These are phyloP conservation scores for Tetracladium marchalianum DNA, from an alignment of 495 filamentous ascomycete species.

Conservation along the genomic window DNA sequence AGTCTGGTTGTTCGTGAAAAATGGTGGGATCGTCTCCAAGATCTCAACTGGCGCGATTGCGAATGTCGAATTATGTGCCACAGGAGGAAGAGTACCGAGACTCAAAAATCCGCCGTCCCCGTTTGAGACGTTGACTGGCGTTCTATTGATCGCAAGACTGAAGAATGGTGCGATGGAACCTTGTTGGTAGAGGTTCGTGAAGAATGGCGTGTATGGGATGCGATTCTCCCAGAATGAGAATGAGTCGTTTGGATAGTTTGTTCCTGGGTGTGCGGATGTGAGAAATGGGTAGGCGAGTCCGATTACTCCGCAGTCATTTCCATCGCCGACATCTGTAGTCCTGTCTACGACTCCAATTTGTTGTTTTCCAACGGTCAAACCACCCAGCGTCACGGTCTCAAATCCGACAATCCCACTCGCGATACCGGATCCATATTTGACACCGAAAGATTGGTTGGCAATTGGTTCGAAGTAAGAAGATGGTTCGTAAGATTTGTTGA, in stretches of 20 bases:
- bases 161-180: constrained; percentile 45
- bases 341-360: constrained; percentile 40
- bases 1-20: constrained; percentile 6
- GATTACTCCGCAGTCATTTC: constrained; percentile 42
- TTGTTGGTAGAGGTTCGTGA: constrained; percentile 45
- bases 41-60: constrained; percentile 13
- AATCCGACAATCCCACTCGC: constrained; percentile 44
- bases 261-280: constrained; percentile 15
- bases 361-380: constrained; percentile 43
- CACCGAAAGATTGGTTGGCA: constrained; percentile 41
- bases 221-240: constrained; percentile 19
- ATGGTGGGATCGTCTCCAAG: background rate
- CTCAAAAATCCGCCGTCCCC: constrained; percentile 32
- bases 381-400: constrained; percentile 45
- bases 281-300: constrained; percentile 47
- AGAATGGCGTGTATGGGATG: constrained; percentile 42
- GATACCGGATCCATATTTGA: constrained; percentile 51
- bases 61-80: constrained; percentile 12
- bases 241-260: constrained; percentile 16
- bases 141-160: constrained; percentile 32
- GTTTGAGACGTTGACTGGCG: background rate
- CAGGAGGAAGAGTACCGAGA: constrained; percentile 38
- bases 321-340: constrained; percentile 38
- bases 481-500: constrained; percentile 22
- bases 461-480: constrained; percentile 29